A percentile compares a stretch with the other conserved stretches of the same genome.
These are phyloP conservation scores for Monosporascus sp. DNA, from an alignment of 2,329 filamentous ascomycete species.

Conservation along the genomic window DNA sequence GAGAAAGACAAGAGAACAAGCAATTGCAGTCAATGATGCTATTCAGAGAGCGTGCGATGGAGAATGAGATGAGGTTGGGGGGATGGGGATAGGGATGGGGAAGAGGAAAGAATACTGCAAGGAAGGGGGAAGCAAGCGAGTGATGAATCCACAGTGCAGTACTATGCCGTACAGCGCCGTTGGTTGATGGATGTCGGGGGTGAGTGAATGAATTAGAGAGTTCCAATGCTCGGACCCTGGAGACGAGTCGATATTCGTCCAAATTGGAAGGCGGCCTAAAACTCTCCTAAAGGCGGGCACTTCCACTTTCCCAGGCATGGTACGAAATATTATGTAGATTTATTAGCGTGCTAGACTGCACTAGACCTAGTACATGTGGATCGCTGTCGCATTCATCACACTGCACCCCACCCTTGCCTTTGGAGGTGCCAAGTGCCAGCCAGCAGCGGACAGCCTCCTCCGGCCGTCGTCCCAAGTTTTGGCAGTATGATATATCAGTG, in stretches of 20 bases:
- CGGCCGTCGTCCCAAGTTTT: too few relatives aligned
- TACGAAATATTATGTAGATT: not conserved
- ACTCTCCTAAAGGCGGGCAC: not conserved
- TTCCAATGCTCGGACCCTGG: not conserved
- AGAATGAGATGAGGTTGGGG: not conserved
- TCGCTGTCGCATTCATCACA: too few relatives aligned
- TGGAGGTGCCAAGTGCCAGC: too few relatives aligned
- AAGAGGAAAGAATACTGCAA: not conserved
- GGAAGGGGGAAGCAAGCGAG: not conserved
- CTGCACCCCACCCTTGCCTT: too few relatives aligned
- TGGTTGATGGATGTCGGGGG: not conserved
- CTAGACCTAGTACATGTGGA: too few relatives aligned
- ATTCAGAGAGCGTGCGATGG: not conserved
- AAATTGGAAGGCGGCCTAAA: not conserved
- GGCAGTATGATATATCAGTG: too few relatives aligned
- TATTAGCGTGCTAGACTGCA: too few relatives aligned
- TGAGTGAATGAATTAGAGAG: not conserved
- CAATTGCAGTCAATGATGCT: slow-evolving; percentile 1
- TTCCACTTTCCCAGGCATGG: not conserved
- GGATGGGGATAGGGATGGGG: not conserved
- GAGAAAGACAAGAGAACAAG: not conserved
- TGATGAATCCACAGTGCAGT: not conserved
- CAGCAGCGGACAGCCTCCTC: too few relatives aligned
- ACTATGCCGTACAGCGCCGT: not conserved
- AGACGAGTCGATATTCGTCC: not conserved